These are phyloP conservation scores for Suillus placidus DNA, from an alignment of 768 basidiomycete genomes.

Conservation along the genomic window DNA sequence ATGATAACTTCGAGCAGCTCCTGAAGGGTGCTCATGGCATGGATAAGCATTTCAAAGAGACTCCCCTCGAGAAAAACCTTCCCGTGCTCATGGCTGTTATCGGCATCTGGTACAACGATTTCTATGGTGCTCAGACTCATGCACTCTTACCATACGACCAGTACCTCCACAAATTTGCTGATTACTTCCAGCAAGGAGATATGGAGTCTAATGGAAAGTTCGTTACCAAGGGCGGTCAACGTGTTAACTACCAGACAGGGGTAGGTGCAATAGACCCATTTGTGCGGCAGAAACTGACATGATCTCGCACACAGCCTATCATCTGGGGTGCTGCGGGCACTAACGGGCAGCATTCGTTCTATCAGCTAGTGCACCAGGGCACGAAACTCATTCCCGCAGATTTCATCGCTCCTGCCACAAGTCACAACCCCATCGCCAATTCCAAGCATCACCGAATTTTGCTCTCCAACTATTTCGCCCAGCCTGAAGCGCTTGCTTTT, in stretches of 20 bases:
- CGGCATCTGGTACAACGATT: constrained; percentile 99
- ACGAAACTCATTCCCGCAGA: constrained; percentile 92
- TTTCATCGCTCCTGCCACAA: constrained; percentile 87
- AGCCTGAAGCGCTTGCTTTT: constrained; percentile 96
- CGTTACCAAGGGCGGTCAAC: constrained; percentile 90
- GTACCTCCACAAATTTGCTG: constrained; percentile 98
- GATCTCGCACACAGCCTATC: constrained; percentile 66
- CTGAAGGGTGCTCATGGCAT: constrained; percentile 94
- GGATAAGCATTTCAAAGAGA: constrained; percentile 95
- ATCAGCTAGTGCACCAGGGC: constrained; percentile 94
- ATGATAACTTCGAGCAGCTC: constrained; percentile 89
- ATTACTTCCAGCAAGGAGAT: constrained; percentile 99
- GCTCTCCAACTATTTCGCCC: constrained; percentile 97
- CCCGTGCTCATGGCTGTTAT: constrained; percentile 88
- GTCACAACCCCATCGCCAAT: constrained; percentile 83
- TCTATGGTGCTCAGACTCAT: constrained; percentile 95
- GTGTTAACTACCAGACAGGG: constrained; percentile 95
- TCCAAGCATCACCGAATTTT: constrained; percentile 98
- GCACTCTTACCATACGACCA: constrained; percentile 97
- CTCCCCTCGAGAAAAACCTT: constrained; percentile 86
- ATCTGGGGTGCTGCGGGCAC: constrained; percentile 99
- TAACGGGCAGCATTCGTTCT: constrained; percentile 99
- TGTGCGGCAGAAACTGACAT: constrained; percentile 5
- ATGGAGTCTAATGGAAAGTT: constrained; percentile 99
- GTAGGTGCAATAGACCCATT: constrained; percentile 47